Evolutionary conservation across 163 green algal species (phyloP).

Genomic region (Chlorella variabilis): DNA sequence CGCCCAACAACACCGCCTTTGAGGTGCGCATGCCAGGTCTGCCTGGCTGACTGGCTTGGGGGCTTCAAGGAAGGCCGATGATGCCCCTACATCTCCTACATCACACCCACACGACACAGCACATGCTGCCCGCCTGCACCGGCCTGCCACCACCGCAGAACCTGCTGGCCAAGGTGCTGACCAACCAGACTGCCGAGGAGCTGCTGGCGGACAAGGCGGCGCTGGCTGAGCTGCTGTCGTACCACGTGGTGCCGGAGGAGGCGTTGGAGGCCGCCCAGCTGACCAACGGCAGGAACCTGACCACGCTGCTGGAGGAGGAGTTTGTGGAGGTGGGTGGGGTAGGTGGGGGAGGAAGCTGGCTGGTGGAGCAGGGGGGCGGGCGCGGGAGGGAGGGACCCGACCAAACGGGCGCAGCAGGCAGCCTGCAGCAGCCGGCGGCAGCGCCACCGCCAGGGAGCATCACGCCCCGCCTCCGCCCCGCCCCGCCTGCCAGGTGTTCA

Average conservation of each 20-base stretch:
- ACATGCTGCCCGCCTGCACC: no score
- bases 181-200: slow-evolving; percentile 4
- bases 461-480: background rate
- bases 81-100: no score
- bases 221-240: background rate
- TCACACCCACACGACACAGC: no score
- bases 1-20: slow-evolving; percentile 24
- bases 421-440: background rate
- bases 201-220: background rate
- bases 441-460: no score
- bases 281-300: background rate
- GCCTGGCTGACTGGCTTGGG: no score
- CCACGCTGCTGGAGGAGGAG: slow-evolving; percentile 4
- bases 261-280: background rate
- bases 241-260: slow-evolving; percentile 8
- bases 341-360: no score
- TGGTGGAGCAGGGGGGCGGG: no score
- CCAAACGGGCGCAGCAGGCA: background rate
- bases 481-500: background rate
- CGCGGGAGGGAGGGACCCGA: no score
- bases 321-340: background rate
- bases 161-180: background rate
- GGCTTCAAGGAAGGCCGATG: no score
- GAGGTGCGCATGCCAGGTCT: no score
- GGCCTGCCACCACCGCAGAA: no score